phyloP scores from a whole-genome alignment of 116 monocot species.

The Trichopus zeylanicus region DNA sequence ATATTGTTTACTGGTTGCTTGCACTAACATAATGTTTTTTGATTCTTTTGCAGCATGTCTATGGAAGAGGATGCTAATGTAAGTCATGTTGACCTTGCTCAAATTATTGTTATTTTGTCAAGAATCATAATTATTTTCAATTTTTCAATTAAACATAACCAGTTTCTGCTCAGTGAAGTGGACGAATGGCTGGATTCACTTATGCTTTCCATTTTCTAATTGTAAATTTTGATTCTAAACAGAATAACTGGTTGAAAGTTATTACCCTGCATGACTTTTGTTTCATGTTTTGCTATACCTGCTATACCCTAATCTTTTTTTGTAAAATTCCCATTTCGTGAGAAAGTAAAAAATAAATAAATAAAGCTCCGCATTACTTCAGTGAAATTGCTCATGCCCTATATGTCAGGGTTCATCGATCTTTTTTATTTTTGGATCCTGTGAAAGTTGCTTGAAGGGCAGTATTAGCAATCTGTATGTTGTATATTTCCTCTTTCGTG shows the following conservation, averaged over 20 bases:
- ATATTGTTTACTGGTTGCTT: neutral
- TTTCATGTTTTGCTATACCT: neutral
- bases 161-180: neutral
- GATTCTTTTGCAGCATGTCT: neutral
- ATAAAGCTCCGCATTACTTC: too few relatives aligned
- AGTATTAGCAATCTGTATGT: neutral
- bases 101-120: neutral
- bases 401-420: too few relatives aligned
- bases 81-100: neutral
- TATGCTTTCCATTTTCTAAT: neutral
- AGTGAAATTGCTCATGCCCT: too few relatives aligned
- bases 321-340: too few relatives aligned
- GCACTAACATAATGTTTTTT: neutral
- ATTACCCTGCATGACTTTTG: neutral
- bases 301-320: neutral
- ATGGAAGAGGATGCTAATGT: conserved; percentile 7
- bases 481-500: neutral
- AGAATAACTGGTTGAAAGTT: neutral
- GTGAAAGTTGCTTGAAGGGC: too few relatives aligned
- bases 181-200: neutral
- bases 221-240: too few relatives aligned
- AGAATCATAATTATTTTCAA: neutral
- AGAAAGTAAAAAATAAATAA: too few relatives aligned
- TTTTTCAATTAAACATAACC: neutral
- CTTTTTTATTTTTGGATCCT: too few relatives aligned